Evolutionary conservation across 371 early-diverging fungal species (phyloP), one percentile per base, ranked within the genome.

Genomic region (Conidiobolus incongruus): DNA sequence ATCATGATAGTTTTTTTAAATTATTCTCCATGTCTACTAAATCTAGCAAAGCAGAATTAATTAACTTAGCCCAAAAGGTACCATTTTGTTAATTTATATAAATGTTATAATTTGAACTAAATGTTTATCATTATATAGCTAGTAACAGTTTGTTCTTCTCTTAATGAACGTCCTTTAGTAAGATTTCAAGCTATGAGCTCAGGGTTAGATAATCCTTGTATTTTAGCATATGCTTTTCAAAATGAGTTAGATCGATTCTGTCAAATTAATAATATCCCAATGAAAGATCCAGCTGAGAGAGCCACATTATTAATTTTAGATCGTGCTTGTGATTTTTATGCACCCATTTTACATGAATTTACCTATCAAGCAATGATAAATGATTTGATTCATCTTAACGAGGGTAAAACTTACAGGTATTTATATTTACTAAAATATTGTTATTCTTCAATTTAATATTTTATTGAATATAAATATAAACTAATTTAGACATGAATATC

Each of bases 321-420:
- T 60, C 78, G 97, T 43, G 72, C 82, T 2, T 63, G 87, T 35
- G 97, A 96, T 59, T 61, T 75, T 28, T 56, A 67, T 39, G 66
- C 88, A 5, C 92, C 97, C 1, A 59, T 93, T 16, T 53, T 93
- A 22, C 95, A 93, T 58, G 84, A 89, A 50, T 85, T 94, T 33
- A 84, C 91, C 0, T 94, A 90, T 48, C 90, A 94, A 58, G 87
- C 93, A 2, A 82, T 89, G 77, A 71, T 76, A 11, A 74, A 84
- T 38, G 95, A 96, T 52, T 54, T 89, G 29, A 50, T 89, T n/a
- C 60, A 66, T 13, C 66, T 84, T n/a, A 75, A 78, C 51, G 69
- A 78, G 45, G 77, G 80, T 15, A 56, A 66, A 21, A 70, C 66
- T 23, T 85, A 80, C 50, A 62, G 58, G 10, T 74, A 66, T 43